Base-by-base conservation (phyloP, 805 yeast species). In the Teunomyces lycoperdinae region DNA sequence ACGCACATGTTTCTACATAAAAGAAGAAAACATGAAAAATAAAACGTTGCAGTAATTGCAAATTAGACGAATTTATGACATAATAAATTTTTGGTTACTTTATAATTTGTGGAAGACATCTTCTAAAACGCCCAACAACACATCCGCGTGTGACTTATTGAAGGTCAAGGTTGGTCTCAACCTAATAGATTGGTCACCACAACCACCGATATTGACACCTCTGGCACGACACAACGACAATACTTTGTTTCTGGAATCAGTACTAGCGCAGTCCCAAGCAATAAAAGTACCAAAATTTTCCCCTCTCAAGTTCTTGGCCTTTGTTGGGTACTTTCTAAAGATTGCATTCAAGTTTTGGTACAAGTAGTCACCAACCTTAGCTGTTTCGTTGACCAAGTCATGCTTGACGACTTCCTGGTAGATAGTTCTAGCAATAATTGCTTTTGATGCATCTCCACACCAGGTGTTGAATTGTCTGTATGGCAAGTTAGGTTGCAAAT, bases 361-460 rank as follows among this genome's bases (percentile, higher is more conserved):
- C 32, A 83, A 61, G 61, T 82, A 82, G 50, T 69, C 74, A 44
- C 88, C 89, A 9, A 76, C 79, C 47, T 71, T 67, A 3, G 74
- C 70, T 11, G 82, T 76, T 41, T 73, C 73, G 17, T 64, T 68
- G 35, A 80, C 74, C 50, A 83, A 69, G 49, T 77, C 71, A 51
- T 80, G 64, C 53, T 78, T 73, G 24, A 61, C 53, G 44, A 83
- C 69, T 54, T 83, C 85, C 58, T 79, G 73, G 54, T 77, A 77
- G 53, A 83, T 83, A 50, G 83, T 70, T 54, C 77, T 77, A 34
- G 87, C 87, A 57, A 83, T 72, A 46, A 83, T 68, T 62, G 84
- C 84, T 68, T 80, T 80, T 11, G 87, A 78, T 52, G 88, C 86
- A 63, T 84, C 88, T 56, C 88, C 89, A 65, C 87, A 83, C 89